These are phyloP conservation scores for Achlya hypogyna DNA, from an alignment of 352 stramenopile genomes.

Conservation along the genomic window DNA sequence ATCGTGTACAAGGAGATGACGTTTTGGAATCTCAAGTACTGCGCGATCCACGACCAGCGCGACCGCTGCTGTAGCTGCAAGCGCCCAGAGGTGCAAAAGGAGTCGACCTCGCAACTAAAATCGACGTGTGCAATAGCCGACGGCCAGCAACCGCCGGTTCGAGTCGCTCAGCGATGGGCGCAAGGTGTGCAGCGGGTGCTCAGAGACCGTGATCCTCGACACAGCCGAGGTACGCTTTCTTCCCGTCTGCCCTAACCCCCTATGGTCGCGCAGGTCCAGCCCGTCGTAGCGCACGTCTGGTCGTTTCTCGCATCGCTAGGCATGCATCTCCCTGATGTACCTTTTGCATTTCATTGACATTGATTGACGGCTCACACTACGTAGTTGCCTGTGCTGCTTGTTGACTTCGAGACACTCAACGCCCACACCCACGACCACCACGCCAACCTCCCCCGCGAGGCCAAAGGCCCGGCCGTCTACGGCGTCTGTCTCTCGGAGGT, in stretches of 20 bases:
- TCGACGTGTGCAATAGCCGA: slow-evolving; percentile 23
- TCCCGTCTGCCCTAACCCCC: background rate
- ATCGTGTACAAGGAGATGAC: slow-evolving; percentile 57
- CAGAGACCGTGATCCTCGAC: slow-evolving; percentile 45
- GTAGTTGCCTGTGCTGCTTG: slow-evolving; percentile 35
- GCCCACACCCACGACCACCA: slow-evolving; percentile 5
- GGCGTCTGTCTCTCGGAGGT: slow-evolving; percentile 21
- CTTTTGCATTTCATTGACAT: background rate
- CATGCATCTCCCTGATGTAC: slow-evolving; percentile 45
- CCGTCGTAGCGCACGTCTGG: slow-evolving; percentile 51
- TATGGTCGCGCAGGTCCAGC: slow-evolving; percentile 2
- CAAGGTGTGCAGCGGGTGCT: slow-evolving; percentile 61
- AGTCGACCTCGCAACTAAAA: slow-evolving; percentile 10
- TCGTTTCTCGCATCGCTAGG: slow-evolving; percentile 57
- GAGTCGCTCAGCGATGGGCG: slow-evolving; percentile 47
- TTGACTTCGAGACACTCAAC: slow-evolving; percentile 19
- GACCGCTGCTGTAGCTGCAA: slow-evolving; percentile 64
- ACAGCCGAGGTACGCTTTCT: slow-evolving; percentile 34
- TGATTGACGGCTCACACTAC: background rate
- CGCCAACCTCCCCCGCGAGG: slow-evolving; percentile 6
- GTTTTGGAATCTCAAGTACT: slow-evolving; percentile 59
- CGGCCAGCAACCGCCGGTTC: slow-evolving; percentile 34
- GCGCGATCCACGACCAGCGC: slow-evolving; percentile 45
- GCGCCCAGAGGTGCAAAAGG: slow-evolving; percentile 39
- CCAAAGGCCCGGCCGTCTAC: slow-evolving; percentile 6